Percentiles rank a stretch among this genome's conserved stretches.
Evolutionary conservation across 352 stramenopile genomes (phyloP).

Genomic region (Globisporangium echinulatum): DNA sequence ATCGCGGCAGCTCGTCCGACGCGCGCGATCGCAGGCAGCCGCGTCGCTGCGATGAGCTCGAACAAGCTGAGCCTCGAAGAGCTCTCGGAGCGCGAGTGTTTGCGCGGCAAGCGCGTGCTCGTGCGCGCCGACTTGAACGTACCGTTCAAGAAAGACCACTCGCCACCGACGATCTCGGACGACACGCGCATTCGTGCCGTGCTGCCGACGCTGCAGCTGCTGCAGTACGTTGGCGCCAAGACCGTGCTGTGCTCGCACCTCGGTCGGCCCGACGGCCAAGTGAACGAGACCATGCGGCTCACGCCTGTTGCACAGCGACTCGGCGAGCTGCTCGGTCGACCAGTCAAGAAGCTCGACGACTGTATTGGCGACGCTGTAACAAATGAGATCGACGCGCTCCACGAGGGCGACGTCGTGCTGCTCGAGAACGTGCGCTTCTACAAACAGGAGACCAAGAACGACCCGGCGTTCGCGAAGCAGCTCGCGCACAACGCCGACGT

Average conservation of each 20-base stretch:
- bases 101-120: constrained; percentile 96
- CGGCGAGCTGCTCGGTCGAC: constrained; percentile 87
- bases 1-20: background rate
- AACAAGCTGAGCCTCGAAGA: constrained; percentile 69
- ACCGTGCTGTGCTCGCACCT: constrained; percentile 96
- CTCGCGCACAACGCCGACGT: constrained; percentile 91
- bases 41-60: constrained; percentile 33
- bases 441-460: constrained; percentile 97
- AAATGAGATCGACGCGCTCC: constrained; percentile 65
- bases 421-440: constrained; percentile 97
- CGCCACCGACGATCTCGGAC: constrained; percentile 94
- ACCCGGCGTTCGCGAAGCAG: constrained; percentile 91
- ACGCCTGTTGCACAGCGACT: constrained; percentile 92
- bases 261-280: constrained; percentile 93
- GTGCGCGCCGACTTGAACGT: constrained; percentile 99
- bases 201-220: constrained; percentile 90
- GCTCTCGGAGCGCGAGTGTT: constrained; percentile 47
- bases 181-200: constrained; percentile 93
- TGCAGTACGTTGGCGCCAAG: constrained; percentile 93
- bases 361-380: constrained; percentile 92
- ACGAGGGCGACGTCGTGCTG: constrained; percentile 90
- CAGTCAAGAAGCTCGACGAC: constrained; percentile 92
- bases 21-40: constrained; percentile 7
- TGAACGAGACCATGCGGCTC: constrained; percentile 77
- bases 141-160: constrained; percentile 89